phyloP scores from a whole-genome alignment of 345 rosid species.

The Corchorus capsularis region DNA sequence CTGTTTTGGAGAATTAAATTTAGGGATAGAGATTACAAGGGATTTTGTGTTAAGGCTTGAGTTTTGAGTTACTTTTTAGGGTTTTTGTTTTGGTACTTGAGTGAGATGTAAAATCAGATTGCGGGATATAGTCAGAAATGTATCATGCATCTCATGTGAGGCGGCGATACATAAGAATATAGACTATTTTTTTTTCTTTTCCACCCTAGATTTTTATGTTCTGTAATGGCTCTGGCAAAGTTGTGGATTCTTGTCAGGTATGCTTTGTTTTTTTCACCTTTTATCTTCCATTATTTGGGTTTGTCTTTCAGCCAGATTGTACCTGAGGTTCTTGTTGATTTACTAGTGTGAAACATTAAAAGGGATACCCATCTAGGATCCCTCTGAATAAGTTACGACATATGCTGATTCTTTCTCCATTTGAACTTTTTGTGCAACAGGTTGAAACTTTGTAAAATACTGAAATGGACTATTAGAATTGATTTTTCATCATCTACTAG shows the following conservation, averaged over 20 bases:
- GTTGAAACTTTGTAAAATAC: constrained; percentile 25
- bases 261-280: constrained; percentile 35
- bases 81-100: constrained; percentile 41
- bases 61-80: constrained; percentile 49
- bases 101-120: constrained; percentile 80
- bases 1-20: constrained; percentile 51
- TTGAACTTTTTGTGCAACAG: constrained; percentile 23
- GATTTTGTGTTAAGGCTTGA: constrained; percentile 64
- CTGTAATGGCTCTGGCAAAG: constrained; percentile 42
- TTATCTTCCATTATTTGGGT: constrained; percentile 33
- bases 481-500: background rate
- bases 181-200: constrained; percentile 29
- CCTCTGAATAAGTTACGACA: constrained; percentile 45
- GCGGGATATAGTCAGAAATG: constrained; percentile 62
- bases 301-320: constrained; percentile 49
- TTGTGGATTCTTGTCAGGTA: constrained; percentile 48
- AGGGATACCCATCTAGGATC: constrained; percentile 49
- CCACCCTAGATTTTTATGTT: constrained; percentile 35
- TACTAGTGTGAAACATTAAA: constrained; percentile 47
- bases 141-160: constrained; percentile 80
- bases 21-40: constrained; percentile 50
- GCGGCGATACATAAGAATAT: constrained; percentile 55
- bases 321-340: constrained; percentile 46
- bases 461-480: constrained; percentile 18
- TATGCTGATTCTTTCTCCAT: constrained; percentile 33